Conservation (phyloP, 768 basidiomycete species). For the Tylopilus felleus region DNA sequence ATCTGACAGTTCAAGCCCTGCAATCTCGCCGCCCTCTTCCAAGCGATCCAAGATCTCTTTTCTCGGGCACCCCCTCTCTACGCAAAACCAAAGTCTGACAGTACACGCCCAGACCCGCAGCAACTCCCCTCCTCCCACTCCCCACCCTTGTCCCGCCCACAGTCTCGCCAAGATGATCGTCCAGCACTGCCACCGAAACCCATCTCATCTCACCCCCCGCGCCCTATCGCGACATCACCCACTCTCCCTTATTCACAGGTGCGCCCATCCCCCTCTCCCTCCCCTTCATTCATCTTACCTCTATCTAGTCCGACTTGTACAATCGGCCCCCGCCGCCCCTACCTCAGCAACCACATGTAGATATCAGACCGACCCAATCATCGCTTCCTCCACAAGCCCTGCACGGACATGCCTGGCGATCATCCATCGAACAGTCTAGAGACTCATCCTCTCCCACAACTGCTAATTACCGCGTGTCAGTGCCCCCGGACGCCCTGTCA, state of each 20-base stretch:
- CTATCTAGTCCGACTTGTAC: slow-evolving; percentile 23
- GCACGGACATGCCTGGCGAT: slow-evolving; percentile 20
- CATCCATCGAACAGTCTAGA: slow-evolving; percentile 19
- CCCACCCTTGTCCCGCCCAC: slow-evolving; percentile 17
- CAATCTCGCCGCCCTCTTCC: slow-evolving; percentile 65
- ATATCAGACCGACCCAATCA: slow-evolving; percentile 25
- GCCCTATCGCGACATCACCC: slow-evolving; percentile 12
- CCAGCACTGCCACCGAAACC: slow-evolving; percentile 42
- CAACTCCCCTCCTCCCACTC: slow-evolving; percentile 9
- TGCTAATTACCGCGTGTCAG: slow-evolving; percentile 28
- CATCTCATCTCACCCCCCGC: slow-evolving; percentile 20
- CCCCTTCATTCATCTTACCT: not conserved
- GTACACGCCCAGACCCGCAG: slow-evolving; percentile 21
- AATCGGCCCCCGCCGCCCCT: slow-evolving; percentile 39
- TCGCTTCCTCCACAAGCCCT: slow-evolving; percentile 13
- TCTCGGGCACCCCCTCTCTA: slow-evolving; percentile 87
- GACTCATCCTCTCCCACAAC: slow-evolving; percentile 19
- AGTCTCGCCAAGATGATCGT: slow-evolving; percentile 25
- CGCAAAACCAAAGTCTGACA: slow-evolving; percentile 59
- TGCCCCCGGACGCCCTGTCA: slow-evolving; percentile 28
- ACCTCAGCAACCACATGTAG: slow-evolving; percentile 21
- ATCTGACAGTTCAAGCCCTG: slow-evolving; percentile 54
- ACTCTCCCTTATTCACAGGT: slow-evolving; percentile 19
- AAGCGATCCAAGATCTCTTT: slow-evolving; percentile 79
- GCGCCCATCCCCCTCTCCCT: slow-evolving; percentile 8